These are phyloP conservation scores for Neurospora tetraspora DNA, from an alignment of 495 filamentous ascomycete genomes.

Conservation along the genomic window DNA sequence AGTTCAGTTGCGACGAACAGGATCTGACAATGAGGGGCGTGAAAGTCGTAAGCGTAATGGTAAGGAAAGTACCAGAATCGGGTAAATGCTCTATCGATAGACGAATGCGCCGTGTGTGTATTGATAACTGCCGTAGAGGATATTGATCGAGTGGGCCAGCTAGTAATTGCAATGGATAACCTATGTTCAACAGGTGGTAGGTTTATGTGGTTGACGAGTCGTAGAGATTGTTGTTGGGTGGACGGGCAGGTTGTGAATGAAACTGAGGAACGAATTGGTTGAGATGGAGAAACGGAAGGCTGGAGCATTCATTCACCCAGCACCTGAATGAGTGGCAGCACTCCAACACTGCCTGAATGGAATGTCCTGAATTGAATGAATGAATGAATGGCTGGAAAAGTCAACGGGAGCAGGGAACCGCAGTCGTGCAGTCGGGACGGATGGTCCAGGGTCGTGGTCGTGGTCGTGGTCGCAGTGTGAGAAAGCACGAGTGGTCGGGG, in stretches of 20 bases:
- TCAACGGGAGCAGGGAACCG: slow-evolving; percentile 3
- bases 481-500: not conserved
- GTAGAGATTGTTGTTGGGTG: slow-evolving; percentile 15
- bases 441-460: not conserved
- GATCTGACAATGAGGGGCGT: not conserved
- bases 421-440: not conserved
- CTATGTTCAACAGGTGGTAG: slow-evolving; percentile 2
- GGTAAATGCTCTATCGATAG: not conserved
- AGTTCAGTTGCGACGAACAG: not conserved
- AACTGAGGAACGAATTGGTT: too few relatives aligned
- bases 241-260: slow-evolving; percentile 4
- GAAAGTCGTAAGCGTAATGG: not conserved
- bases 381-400: slow-evolving; percentile 19
- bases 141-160: not conserved
- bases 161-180: slow-evolving; percentile 9
- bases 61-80: not conserved
- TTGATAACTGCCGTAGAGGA: not conserved
- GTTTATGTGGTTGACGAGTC: not conserved
- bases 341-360: too few relatives aligned
- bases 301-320: not conserved
- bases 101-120: not conserved
- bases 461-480: not conserved
- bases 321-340: not conserved
- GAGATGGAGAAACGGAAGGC: not conserved
- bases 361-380: not conserved